Evolutionary conservation across 2,329 filamentous ascomycete species (phyloP), one percentile per base, ranked within the genome.

Genomic region (Epichloe glyceriae): DNA sequence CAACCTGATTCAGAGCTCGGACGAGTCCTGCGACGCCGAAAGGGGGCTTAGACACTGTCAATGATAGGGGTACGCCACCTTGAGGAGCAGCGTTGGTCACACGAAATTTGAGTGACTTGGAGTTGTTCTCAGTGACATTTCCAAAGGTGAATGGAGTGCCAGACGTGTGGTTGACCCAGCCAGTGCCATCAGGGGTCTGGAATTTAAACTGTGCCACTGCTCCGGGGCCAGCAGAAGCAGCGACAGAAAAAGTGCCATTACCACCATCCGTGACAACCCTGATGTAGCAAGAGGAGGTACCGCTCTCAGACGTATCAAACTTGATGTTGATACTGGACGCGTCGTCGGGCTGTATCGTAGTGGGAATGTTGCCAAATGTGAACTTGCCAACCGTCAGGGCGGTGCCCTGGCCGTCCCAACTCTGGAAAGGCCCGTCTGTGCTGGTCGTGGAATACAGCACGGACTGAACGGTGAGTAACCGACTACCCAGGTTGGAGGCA

Each of bases 21-120:
- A 82, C 70, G 20, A 80, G 71, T 3, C 76, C 73, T n/a, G 64
- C 56, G 3, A 77, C 67, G 14, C 76, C 77, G 49, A 76, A 80
- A 0, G 79, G 79, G 4, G 78, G 76, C 58, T 82, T 82, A 0
- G 78, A 82, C 2, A 82, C 76, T 0, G 78, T 80, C 14, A 81
- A 62, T 0, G 73, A 76, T 1, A 81, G 67, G 1, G 64, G 63
- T 12, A 75, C 70, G 5, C 70, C 70, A 2, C 72, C 72, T 0
- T 62, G 47, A 0, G 67, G 61, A 4, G 74, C 76, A 2, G 61
- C 67, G 58, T 81, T 82, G 37, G 72, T 77, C 22, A 81, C 59
- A 1, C 78, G 70, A 61, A 82, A 67, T 48, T 69, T 70, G 3
- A 79, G 67, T 4, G 67, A 68, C 1, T 63, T 66, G 0, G 71